These are phyloP conservation scores for Emergomyces pasteurianus DNA, from an alignment of 2,329 filamentous ascomycete species.

Conservation along the genomic window DNA sequence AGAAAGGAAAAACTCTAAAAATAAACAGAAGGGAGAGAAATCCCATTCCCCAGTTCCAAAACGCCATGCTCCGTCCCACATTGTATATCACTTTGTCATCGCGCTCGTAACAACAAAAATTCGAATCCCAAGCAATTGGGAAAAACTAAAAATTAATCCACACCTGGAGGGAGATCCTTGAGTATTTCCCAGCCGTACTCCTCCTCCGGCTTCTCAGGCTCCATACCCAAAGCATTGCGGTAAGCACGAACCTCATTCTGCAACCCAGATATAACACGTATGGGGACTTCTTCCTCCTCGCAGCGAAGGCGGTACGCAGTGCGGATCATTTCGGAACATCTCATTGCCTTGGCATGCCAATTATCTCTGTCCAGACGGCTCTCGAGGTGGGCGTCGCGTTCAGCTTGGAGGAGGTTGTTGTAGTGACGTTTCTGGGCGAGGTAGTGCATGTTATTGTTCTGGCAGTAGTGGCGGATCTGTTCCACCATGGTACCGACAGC, in stretches of 20 bases:
- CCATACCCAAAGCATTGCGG: constrained; percentile 36
- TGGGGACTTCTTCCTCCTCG: constrained; percentile 35
- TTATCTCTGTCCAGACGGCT: constrained; percentile 39
- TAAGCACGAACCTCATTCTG: constrained; percentile 39
- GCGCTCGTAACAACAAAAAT: neutral
- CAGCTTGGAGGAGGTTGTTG: constrained; percentile 38
- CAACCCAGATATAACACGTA: constrained; percentile 33
- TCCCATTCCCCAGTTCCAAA: neutral
- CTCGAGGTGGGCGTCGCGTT: constrained; percentile 38
- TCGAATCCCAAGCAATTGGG: neutral
- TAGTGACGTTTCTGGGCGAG: constrained; percentile 37
- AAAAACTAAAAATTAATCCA: constrained; percentile 3
- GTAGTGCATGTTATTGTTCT: constrained; percentile 38
- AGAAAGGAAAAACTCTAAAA: neutral
- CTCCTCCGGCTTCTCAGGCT: constrained; percentile 36
- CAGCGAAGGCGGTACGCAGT: constrained; percentile 36
- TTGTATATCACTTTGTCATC: neutral
- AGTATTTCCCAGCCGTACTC: constrained; percentile 39
- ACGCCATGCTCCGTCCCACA: neutral
- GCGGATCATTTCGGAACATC: constrained; percentile 38
- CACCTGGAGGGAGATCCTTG: constrained; percentile 22
- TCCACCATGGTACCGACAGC: constrained; percentile 37
- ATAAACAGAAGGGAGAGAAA: neutral
- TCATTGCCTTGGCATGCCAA: constrained; percentile 38
- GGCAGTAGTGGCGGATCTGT: constrained; percentile 39